Evolutionary conservation across 1,284 basidiomycete species (phyloP).

Genomic region (Cutaneotrichosporon sp.): DNA sequence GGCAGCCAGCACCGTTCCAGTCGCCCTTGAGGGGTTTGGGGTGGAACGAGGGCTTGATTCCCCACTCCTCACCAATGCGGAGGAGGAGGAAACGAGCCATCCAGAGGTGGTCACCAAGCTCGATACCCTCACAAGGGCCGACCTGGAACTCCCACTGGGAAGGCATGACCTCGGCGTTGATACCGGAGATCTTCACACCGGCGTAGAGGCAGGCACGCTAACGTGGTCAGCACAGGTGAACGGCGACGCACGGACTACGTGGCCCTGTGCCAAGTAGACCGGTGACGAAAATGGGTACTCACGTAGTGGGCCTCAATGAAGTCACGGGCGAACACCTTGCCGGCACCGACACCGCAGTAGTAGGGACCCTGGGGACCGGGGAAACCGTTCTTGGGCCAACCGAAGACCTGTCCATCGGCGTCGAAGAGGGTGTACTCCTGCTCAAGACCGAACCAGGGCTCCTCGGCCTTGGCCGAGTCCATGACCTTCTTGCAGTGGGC

Average conservation of each 20-base stretch:
- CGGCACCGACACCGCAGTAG: constrained; percentile 97
- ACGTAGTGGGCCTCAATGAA: constrained; percentile 96
- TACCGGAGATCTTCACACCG: constrained; percentile 97
- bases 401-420: constrained; percentile 82
- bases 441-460: constrained; percentile 98
- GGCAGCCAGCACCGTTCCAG: constrained; percentile 99
- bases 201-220: constrained; percentile 78
- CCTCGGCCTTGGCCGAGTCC: constrained; percentile 72
- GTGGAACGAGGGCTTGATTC: constrained; percentile 90
- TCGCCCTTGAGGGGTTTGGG: constrained; percentile 96
- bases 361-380: constrained; percentile 99
- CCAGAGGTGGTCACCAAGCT: constrained; percentile 98
- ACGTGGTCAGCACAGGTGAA: neutral
- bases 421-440: constrained; percentile 99
- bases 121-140: constrained; percentile 93
- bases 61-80: constrained; percentile 97
- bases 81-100: constrained; percentile 90
- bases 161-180: constrained; percentile 99
- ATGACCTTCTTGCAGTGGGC: constrained; percentile 86
- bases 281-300: constrained; percentile 25
- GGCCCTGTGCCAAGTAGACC: too few relatives aligned
- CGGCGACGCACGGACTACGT: too few relatives aligned
- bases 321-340: constrained; percentile 97
- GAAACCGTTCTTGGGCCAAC: constrained; percentile 99
- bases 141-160: constrained; percentile 99